Percentiles rank a stretch among this genome's conserved stretches.
These are phyloP conservation scores for Zopfochytrium polystomum DNA, from an alignment of 371 early-diverging fungal species.

Conservation along the genomic window DNA sequence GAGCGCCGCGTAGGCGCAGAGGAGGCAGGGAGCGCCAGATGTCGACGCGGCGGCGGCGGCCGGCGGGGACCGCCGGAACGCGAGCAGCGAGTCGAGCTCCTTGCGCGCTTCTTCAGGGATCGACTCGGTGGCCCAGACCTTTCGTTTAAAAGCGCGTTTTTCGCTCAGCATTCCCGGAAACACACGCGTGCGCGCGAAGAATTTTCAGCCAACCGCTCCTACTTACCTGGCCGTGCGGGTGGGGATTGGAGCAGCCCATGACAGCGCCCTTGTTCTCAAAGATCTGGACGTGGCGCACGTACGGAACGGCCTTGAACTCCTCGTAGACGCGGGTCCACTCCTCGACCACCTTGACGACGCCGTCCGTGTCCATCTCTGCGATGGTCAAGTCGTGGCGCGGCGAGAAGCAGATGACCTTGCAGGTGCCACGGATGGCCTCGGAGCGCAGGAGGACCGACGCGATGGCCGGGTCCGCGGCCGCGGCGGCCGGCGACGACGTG, in stretches of 20 bases:
- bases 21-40: constrained; percentile 58
- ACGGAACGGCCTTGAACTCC: constrained; percentile 44
- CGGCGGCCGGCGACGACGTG: neutral
- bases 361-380: constrained; percentile 71
- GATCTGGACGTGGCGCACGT: constrained; percentile 87
- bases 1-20: constrained; percentile 74
- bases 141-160: constrained; percentile 36
- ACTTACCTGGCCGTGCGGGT: constrained; percentile 63
- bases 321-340: constrained; percentile 58
- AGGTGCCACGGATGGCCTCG: constrained; percentile 73
- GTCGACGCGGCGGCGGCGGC: no score
- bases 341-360: constrained; percentile 66
- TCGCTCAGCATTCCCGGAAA: no score
- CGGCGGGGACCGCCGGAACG: constrained; percentile 56
- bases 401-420: constrained; percentile 86
- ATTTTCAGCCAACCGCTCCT: neutral
- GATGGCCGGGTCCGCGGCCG: neutral
- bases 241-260: constrained; percentile 96
- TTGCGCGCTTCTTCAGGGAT: constrained; percentile 74
- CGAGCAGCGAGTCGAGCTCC: constrained; percentile 61
- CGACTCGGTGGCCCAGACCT: constrained; percentile 85
- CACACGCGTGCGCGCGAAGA: no score
- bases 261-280: constrained; percentile 96
- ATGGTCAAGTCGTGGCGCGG: constrained; percentile 85
- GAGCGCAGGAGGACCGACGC: constrained; percentile 35